Evolutionary conservation across 2,329 filamentous ascomycete species (phyloP).

Genomic region (Laburnicola sp.): DNA sequence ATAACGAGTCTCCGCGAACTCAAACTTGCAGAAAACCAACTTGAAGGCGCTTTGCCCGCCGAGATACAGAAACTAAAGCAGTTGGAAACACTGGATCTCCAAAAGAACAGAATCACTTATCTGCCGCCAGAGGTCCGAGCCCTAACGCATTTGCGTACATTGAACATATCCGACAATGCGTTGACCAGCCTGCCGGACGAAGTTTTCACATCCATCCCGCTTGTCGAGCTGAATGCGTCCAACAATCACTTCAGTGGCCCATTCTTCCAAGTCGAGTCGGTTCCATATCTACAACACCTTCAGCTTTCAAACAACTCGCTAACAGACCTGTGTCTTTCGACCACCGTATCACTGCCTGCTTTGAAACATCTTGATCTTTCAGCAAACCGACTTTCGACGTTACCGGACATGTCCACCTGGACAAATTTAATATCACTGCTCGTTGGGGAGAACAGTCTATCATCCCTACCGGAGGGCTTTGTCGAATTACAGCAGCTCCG

Average conservation of each 20-base stretch:
- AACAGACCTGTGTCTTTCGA: constrained; percentile 53
- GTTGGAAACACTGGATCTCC: constrained; percentile 80
- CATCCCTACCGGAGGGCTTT: constrained; percentile 76
- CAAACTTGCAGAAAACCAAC: constrained; percentile 62
- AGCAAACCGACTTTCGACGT: constrained; percentile 72
- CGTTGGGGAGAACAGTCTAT: constrained; percentile 80
- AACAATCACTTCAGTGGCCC: constrained; percentile 77
- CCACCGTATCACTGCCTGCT: constrained; percentile 65
- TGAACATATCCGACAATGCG: constrained; percentile 81
- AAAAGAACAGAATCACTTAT: constrained; percentile 73
- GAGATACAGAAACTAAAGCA: constrained; percentile 66
- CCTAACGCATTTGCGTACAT: constrained; percentile 68
- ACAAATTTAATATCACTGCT: constrained; percentile 70
- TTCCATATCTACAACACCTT: constrained; percentile 71
- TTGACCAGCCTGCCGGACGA: constrained; percentile 73
- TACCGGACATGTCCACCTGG: constrained; percentile 79
- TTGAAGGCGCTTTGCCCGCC: constrained; percentile 55
- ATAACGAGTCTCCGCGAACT: constrained; percentile 75
- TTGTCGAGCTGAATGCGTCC: constrained; percentile 72
- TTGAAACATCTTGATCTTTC: constrained; percentile 76
- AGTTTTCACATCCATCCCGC: constrained; percentile 65
- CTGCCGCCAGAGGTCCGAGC: constrained; percentile 70
- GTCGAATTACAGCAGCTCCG: constrained; percentile 67
- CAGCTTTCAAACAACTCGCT: constrained; percentile 80
- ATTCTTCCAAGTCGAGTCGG: constrained; percentile 65